Conservation (phyloP, 2,329 filamentous ascomycete species). For the Aplosporella prunicola region DNA sequence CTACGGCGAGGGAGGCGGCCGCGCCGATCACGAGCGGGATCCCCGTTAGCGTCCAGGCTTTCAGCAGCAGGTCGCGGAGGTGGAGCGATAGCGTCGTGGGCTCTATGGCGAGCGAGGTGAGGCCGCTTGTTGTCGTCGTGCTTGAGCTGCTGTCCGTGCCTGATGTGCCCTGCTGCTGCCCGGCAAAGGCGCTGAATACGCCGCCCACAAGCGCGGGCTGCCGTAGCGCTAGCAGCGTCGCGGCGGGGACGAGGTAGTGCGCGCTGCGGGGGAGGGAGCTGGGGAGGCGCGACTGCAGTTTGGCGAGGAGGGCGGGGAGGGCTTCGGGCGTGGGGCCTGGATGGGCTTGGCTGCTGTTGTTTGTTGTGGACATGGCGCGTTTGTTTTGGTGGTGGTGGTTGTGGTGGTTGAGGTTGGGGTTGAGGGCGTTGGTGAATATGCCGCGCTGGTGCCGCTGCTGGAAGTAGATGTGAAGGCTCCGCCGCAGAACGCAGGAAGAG, state of each 20-base stretch:
- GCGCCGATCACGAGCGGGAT: slow-evolving; percentile 8
- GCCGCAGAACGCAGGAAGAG: too few species aligned
- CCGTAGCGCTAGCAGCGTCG: slow-evolving; percentile 4
- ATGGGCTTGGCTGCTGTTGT: too few species aligned
- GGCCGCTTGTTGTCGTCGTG: neutral
- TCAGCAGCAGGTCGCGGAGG: slow-evolving; percentile 8
- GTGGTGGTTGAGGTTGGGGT: too few species aligned
- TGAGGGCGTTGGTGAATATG: too few species aligned
- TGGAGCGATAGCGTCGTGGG: slow-evolving; percentile 4
- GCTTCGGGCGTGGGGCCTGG: too few species aligned
- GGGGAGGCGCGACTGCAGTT: neutral
- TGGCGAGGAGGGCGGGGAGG: slow-evolving; percentile 5
- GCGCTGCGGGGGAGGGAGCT: slow-evolving; percentile 2
- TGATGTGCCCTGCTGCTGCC: too few species aligned
- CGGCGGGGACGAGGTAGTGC: slow-evolving; percentile 4
- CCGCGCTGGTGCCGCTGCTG: too few species aligned
- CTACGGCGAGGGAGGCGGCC: slow-evolving; percentile 1
- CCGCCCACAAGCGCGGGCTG: slow-evolving; percentile 7
- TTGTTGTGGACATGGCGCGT: too few species aligned
- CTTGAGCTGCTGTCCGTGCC: too few species aligned
- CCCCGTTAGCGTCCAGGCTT: slow-evolving; percentile 7
- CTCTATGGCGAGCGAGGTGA: neutral
- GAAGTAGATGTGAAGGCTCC: too few species aligned
- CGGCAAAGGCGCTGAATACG: slow-evolving; percentile 2
- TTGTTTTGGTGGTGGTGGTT: too few species aligned